Evolutionary conservation across 257 asterid species (phyloP), one percentile per base, ranked within the genome.

Genomic region (Echium plantagineum): DNA sequence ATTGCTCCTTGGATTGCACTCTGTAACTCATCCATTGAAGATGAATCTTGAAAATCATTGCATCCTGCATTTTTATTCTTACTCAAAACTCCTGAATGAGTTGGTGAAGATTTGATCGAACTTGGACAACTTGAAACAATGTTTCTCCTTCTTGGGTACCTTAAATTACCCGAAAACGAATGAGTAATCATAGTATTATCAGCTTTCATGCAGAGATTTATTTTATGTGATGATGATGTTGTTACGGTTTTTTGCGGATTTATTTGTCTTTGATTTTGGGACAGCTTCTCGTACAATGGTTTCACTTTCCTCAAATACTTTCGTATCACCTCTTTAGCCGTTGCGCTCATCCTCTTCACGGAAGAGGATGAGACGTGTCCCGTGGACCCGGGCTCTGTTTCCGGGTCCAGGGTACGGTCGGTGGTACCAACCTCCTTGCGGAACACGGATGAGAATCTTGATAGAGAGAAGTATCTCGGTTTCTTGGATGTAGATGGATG

Each of bases 21-120:
- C 79, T 84, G 97, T 80, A 86, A 55, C 75, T 89, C 95, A 67
- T 84, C 97, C 95, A 86, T 89, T 5, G 95, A 79, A 19, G 96
- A 84, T 5, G 82, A 52, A 55, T 83, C 87, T 51, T 74, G 26
- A 35, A 21, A 52, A 32, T 21, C 9, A 9, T n/a, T 20, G 15
- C 59, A 59, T 21, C 74, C 52, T 28, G 65, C 69, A 56, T 46
- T 58, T 47, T 0, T 20, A 9, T n/a, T 7, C 63, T 77, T 73
- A 30, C 64, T 78, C 75, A 17, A 59, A 1, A 75, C 35, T 49
- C 84, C 81, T 17, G 84, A 79, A 53, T 83, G 98, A 61, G 72
- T 79, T 0, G 97, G 97, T 0, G 97, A 90, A 5, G 98, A 85
- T 68, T 79, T 70, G 81, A 85, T 87, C 54, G 96, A 87, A 28